Conservation (phyloP, 2,329 filamentous ascomycete species). For the Ilyonectria sp. region DNA sequence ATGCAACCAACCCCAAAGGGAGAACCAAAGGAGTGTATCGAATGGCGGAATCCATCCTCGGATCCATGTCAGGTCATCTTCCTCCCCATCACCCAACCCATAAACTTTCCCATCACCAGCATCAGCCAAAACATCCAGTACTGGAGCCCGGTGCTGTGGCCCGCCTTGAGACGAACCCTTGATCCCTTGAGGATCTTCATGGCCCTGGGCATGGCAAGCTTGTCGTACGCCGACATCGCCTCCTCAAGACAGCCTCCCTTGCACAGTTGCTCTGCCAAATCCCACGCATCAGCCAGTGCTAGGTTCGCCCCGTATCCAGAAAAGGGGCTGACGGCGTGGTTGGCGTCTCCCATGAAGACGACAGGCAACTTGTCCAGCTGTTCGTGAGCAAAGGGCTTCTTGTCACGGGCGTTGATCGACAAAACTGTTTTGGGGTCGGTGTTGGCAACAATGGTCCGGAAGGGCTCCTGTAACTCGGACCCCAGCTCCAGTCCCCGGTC, state of each 20-base stretch:
- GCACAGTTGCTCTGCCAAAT: conserved; percentile 60
- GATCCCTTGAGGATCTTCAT: conserved; percentile 44
- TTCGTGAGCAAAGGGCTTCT: conserved; percentile 59
- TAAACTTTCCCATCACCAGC: conserved; percentile 38
- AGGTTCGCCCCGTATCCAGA: conserved; percentile 65
- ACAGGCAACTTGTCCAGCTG: conserved; percentile 45
- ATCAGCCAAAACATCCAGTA: conserved; percentile 42
- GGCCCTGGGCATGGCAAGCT: conserved; percentile 53
- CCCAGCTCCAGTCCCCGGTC: conserved; percentile 52
- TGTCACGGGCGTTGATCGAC: conserved; percentile 60
- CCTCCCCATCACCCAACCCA: conserved; percentile 40
- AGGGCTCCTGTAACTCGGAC: conserved; percentile 55
- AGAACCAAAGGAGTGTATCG: not conserved
- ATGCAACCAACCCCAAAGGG: not conserved
- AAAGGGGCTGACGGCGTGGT: conserved; percentile 66
- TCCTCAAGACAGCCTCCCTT: conserved; percentile 40
- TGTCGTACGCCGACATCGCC: conserved; percentile 55
- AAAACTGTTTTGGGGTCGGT: conserved; percentile 57
- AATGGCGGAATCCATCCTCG: not conserved
- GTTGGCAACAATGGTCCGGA: conserved; percentile 55
- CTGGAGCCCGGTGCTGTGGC: conserved; percentile 45
- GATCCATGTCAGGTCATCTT: conserved; percentile 17
- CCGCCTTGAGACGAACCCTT: conserved; percentile 40
- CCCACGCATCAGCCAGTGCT: conserved; percentile 63
- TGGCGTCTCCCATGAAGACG: conserved; percentile 65